Evolutionary conservation across 768 basidiomycete genomes (phyloP), one percentile per base, ranked within the genome.

Genomic region (Mycena chlorophos): DNA sequence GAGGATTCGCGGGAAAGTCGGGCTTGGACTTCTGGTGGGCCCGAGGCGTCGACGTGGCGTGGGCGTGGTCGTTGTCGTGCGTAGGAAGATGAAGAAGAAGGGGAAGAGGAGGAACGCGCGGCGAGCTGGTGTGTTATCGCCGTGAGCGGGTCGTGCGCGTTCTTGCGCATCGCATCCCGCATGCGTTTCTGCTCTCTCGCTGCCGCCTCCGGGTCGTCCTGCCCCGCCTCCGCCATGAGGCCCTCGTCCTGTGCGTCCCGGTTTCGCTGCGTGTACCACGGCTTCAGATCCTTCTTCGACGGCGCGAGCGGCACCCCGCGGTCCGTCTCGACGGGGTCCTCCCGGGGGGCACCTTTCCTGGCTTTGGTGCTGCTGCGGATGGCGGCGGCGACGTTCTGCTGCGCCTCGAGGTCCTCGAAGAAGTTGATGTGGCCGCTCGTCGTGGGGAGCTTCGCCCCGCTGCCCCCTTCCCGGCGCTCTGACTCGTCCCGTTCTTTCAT

Each of bases 401-500:
- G n/a, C n/a, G n/a, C n/a, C 64, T 92, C 91, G n/a, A 92, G 61
- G 63, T 91, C 89, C 61, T 88, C 86, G 60, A 92, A 93, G 49
- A 94, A 71, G 66, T 92, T 93, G 70, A 93, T 90, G 63, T 94
- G 91, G 1, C 87, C 86, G 30, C 75, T 75, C 1, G 81, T 75
- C 2, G 78, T 76, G 27, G 79, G 74, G 54, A 81, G 51, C 6
- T 73, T 69, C 1, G 76, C n/a, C n/a, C n/a, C n/a, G n/a, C n/a
- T n/a, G n/a, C n/a, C n/a, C n/a, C n/a, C n/a, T n/a, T n/a, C n/a
- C n/a, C 73, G 56, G 68, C 53, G 63, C 68, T 29, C 64, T 68
- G 4, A 69, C 54, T 48, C 5, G 54, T 40, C 8, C 51, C 38
- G n/a, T 48, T 45, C 26, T 8, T 49, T 68, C 30, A 72, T 70